A percentile compares a stretch with the other conserved stretches of the same genome.
These are phyloP conservation scores for Dryas drummondii DNA, from an alignment of 306 rosid genomes.

Conservation along the genomic window DNA sequence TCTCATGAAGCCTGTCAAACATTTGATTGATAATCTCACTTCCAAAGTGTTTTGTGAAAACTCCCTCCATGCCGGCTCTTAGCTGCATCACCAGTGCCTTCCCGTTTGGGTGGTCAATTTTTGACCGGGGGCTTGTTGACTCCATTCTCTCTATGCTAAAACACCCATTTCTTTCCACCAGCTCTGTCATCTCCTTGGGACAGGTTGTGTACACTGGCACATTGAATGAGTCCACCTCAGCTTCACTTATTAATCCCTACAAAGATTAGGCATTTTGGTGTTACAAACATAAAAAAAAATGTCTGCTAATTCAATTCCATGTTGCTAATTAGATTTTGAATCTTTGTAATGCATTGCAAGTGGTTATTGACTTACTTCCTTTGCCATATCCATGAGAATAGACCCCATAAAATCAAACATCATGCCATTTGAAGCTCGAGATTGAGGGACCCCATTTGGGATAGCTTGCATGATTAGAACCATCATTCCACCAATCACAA, in stretches of 20 bases:
- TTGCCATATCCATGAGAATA: conserved; percentile 14
- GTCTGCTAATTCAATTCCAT: no score
- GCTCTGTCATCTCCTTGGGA: background rate
- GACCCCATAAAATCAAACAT: conserved; percentile 17
- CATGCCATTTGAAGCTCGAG: background rate
- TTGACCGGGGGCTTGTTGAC: background rate
- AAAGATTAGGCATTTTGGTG: no score
- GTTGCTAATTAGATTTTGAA: no score
- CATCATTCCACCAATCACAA: conserved; percentile 20
- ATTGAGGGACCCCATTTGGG: background rate
- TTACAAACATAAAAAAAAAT: no score
- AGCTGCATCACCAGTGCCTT: background rate
- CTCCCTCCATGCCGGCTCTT: conserved; percentile 9
- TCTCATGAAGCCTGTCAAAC: background rate
- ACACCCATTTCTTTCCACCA: conserved; percentile 5
- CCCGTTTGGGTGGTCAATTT: background rate
- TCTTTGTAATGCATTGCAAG: background rate
- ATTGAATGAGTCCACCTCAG: conserved; percentile 14
- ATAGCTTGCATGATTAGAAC: background rate
- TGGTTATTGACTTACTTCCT: conserved; percentile 4
- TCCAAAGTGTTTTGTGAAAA: conserved; percentile 2
- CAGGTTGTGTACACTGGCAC: background rate
- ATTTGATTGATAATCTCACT: background rate
- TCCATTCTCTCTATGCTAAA: conserved; percentile 12
- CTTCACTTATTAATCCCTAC: background rate